A percentile compares a stretch with the other conserved stretches of the same genome.
Evolutionary conservation across 2,329 filamentous ascomycete species (phyloP).

Genomic region (Herpotrichia juniperi): DNA sequence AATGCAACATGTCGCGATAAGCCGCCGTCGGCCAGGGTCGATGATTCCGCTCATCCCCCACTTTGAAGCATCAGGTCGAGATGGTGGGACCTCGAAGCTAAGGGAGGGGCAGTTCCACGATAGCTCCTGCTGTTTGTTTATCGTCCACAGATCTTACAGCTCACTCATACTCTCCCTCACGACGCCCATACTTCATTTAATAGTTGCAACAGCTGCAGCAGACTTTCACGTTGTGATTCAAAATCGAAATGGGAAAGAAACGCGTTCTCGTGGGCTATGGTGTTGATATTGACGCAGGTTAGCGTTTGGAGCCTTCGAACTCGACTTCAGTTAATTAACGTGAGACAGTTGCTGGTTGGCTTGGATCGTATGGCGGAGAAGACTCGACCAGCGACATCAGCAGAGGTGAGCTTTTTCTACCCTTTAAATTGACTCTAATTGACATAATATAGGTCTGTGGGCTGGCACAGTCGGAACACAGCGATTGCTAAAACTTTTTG

Average conservation of each 20-base stretch:
- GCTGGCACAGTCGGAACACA: slow-evolving; percentile 70
- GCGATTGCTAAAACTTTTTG: slow-evolving; percentile 71
- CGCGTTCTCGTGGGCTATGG: slow-evolving; percentile 66
- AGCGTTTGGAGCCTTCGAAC: neutral
- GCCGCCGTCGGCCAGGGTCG: neutral
- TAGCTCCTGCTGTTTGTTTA: neutral
- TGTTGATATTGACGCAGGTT: slow-evolving; percentile 69
- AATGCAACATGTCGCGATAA: slow-evolving; percentile 7
- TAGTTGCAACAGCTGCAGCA: neutral
- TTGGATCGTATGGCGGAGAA: slow-evolving; percentile 76
- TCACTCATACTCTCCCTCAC: neutral
- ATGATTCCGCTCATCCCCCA: slow-evolving; percentile 1
- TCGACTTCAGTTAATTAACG: neutral
- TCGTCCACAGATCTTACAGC: neutral
- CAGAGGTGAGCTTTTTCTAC: slow-evolving; percentile 57
- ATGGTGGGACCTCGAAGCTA: neutral
- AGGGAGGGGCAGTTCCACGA: neutral
- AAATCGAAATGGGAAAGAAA: slow-evolving; percentile 54
- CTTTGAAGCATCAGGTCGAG: neutral
- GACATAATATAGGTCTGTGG: slow-evolving; percentile 59
- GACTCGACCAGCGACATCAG: slow-evolving; percentile 75
- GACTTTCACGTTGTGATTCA: neutral
- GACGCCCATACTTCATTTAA: no score
- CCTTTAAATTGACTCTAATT: slow-evolving; percentile 2
- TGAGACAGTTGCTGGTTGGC: slow-evolving; percentile 66